Conservation (phyloP, 1,139 yeast species). For the Protomyces gravidus region DNA sequence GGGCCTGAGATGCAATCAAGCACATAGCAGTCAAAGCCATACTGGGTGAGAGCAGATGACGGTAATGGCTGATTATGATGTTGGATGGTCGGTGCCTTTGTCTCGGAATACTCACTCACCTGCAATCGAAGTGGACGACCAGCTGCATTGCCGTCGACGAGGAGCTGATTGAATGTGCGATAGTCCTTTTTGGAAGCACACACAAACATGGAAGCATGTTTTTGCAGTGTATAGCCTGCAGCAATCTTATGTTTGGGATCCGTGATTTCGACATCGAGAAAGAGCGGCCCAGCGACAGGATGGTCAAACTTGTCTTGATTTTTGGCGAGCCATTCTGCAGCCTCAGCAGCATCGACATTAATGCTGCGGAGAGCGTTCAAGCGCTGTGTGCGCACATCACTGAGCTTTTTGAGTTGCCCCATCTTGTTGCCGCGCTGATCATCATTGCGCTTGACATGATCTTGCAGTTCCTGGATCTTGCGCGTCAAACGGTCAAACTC, state of each 20-base stretch:
- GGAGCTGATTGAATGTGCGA: constrained; percentile 43
- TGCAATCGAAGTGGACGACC: constrained; percentile 44
- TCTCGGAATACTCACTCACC: constrained; percentile 46
- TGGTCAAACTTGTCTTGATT: constrained; percentile 43
- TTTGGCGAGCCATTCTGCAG: constrained; percentile 45
- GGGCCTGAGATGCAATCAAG: constrained; percentile 75
- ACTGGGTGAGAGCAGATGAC: constrained; percentile 43
- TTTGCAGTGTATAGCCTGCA: constrained; percentile 56
- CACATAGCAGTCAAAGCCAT: constrained; percentile 78
- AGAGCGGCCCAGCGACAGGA: constrained; percentile 67
- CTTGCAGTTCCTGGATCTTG: constrained; percentile 36
- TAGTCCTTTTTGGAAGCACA: constrained; percentile 47
- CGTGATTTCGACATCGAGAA: constrained; percentile 57
- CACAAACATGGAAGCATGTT: constrained; percentile 58
- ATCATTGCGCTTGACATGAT: constrained; percentile 8
- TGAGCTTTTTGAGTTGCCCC: constrained; percentile 11
- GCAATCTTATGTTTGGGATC: constrained; percentile 42
- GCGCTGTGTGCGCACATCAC: constrained; percentile 17
- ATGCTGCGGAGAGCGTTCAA: constrained; percentile 35
- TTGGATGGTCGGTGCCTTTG: constrained; percentile 34
- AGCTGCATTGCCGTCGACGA: constrained; percentile 41
- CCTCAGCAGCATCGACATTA: constrained; percentile 40
- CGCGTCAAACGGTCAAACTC: constrained; percentile 39
- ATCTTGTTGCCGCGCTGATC: constrained; percentile 5
- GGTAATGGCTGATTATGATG: constrained; percentile 40